A percentile compares a stretch with the other conserved stretches of the same genome.
Conservation (phyloP, 1,139 yeast species). For the Schwanniomyces etchellsii region DNA sequence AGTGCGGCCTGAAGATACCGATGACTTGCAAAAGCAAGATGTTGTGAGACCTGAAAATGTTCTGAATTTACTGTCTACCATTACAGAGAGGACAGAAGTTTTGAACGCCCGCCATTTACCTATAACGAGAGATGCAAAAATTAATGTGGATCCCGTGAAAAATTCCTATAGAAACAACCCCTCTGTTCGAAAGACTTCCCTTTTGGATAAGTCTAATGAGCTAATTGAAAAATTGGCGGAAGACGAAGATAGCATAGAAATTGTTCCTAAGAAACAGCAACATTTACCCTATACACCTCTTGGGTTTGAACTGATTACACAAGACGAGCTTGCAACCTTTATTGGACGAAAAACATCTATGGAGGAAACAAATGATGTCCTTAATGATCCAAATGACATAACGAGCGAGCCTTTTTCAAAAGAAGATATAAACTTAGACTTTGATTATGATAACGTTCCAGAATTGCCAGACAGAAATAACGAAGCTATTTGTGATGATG, state of each 20-base stretch:
- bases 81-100: slow-evolving; percentile 14
- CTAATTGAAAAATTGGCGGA: slow-evolving; percentile 17
- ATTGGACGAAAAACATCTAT: slow-evolving; percentile 5
- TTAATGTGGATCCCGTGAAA: slow-evolving; percentile 33
- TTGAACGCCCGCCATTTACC: slow-evolving; percentile 19
- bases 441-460: slow-evolving; percentile 2
- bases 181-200: slow-evolving; percentile 8
- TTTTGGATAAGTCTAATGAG: slow-evolving; percentile 8
- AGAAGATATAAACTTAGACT: no score
- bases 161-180: slow-evolving; percentile 8
- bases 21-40: slow-evolving; percentile 15
- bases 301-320: slow-evolving; percentile 19
- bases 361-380: background rate
- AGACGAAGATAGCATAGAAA: slow-evolving; percentile 35
- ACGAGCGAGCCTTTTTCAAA: background rate
- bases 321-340: slow-evolving; percentile 20
- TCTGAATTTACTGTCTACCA: slow-evolving; percentile 9
- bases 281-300: slow-evolving; percentile 28
- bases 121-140: slow-evolving; percentile 10
- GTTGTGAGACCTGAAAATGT: slow-evolving; percentile 1
- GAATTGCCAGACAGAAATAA: background rate
- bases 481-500: slow-evolving; percentile 1
- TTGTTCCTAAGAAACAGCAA: slow-evolving; percentile 22
- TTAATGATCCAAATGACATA: background rate
- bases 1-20: slow-evolving; percentile 16